Percentiles rank a stretch among this genome's conserved stretches.
phyloP scores from a whole-genome alignment of 305 asterid species.

The Ruellia speciosa region DNA sequence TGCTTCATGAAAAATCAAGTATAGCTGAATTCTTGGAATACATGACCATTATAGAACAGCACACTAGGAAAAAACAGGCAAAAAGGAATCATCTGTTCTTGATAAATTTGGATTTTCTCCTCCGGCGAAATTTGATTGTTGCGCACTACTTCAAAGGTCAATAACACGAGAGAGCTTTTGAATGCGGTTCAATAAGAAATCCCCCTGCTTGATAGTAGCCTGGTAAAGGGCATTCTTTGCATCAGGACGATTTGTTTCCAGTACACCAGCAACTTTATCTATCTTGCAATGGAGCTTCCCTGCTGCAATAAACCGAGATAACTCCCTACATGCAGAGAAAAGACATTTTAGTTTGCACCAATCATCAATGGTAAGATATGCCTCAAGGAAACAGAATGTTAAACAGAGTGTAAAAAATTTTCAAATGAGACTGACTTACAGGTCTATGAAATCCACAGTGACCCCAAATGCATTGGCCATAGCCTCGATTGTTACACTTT shows the following conservation, averaged over 20 bases:
- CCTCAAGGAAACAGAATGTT: background rate
- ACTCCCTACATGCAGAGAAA: slow-evolving; percentile 38
- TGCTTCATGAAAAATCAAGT: too few species aligned
- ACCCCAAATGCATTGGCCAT: slow-evolving; percentile 82
- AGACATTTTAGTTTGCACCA: background rate
- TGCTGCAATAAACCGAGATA: slow-evolving; percentile 72
- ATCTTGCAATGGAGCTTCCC: slow-evolving; percentile 81
- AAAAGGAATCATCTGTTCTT: too few species aligned
- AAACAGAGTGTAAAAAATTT: background rate
- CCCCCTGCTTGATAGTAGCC: slow-evolving; percentile 78
- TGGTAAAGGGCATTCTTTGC: slow-evolving; percentile 79
- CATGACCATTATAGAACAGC: too few species aligned
- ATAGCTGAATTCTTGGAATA: too few species aligned
- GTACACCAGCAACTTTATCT: slow-evolving; percentile 68
- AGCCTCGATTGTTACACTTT: slow-evolving; percentile 71
- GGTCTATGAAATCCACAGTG: slow-evolving; percentile 59
- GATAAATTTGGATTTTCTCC: too few species aligned
- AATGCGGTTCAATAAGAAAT: slow-evolving; percentile 66
- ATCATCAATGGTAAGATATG: background rate
- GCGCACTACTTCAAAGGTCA: slow-evolving; percentile 39
- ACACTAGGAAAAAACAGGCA: too few species aligned
- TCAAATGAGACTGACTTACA: slow-evolving; percentile 32
- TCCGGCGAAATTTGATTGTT: too few species aligned
- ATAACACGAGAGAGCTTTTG: slow-evolving; percentile 87
- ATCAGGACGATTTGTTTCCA: slow-evolving; percentile 80